phyloP scores from a whole-genome alignment of 108 stramenopile species.

The Aurantiochytrium sp. region DNA sequence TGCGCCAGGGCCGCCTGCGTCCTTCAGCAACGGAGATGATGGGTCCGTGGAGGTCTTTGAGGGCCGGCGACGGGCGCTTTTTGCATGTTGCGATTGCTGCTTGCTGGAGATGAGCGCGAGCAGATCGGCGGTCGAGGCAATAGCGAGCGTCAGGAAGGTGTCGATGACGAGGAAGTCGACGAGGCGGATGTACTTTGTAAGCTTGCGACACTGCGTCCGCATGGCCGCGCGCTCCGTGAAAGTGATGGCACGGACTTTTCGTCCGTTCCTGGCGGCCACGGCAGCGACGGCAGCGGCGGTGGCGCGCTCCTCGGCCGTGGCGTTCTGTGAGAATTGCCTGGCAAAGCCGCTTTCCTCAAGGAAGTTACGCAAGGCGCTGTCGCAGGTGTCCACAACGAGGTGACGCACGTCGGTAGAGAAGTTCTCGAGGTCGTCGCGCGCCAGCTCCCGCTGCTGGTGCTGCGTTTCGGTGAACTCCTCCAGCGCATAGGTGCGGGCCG shows the following conservation, averaged over 20 bases:
- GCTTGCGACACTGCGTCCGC: conserved; percentile 23
- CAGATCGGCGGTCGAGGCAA: neutral
- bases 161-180: conserved; percentile 31
- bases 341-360: conserved; percentile 13
- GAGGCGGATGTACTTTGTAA: conserved; percentile 13
- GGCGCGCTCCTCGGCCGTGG: conserved; percentile 51
- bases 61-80: neutral
- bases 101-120: neutral
- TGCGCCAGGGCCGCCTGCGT: neutral
- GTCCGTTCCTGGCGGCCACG: conserved; percentile 29
- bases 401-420: conserved; percentile 32
- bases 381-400: conserved; percentile 41
- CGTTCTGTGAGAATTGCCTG: neutral
- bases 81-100: neutral
- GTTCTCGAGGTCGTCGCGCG: neutral
- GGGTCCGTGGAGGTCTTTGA: neutral
- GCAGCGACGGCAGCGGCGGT: conserved; percentile 26
- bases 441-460: conserved; percentile 35
- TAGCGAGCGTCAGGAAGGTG: neutral
- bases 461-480: conserved; percentile 50
- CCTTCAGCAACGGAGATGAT: neutral
- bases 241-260: conserved; percentile 41
- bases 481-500: conserved; percentile 42
- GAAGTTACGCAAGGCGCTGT: neutral
- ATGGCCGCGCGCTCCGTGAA: conserved; percentile 33